Base-by-base conservation (phyloP, 495 filamentous ascomycete species). In the Collariella sp. region DNA sequence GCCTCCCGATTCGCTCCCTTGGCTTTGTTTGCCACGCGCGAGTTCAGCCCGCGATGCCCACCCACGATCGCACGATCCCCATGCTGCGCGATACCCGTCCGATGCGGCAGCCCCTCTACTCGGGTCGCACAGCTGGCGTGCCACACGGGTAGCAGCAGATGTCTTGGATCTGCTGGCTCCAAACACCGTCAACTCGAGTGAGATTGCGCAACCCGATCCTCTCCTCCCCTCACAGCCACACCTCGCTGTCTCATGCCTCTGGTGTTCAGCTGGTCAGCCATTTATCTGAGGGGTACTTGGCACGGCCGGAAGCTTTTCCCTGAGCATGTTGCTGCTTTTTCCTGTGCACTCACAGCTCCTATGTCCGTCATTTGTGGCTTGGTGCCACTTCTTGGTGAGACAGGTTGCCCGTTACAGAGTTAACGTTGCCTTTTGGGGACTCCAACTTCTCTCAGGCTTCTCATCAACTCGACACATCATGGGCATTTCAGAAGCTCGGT, bases 321-420 rank as follows among this genome's bases (percentile, higher is more conserved):
- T 31, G 47, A n/a, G 22, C 35, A 29, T 15, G 1, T 31, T 15
- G 36, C 0, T 36, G 1, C 7, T 41, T 29, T 34, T 16, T 23
- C 15, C 18, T 20, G 38, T 52, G 26, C 12, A 3, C 18, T 31
- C 38, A 29, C 18, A 13, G 50, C 20, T 16, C 5, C 0, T 24
- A 0, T 34, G 2, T 35, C 26, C 29, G 24, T 23, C 39, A 42
- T 43, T 16, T 42, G 49, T 43, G 38, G 49, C 49, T 52, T 52
- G 49, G 47, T 52, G 24, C 5, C 26, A 31, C 26, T 31, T 31
- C 49, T 51, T 52, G 49, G 47, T 52, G 24, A 26, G 40, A 44
- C 50, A 35, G 15, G 31, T 10, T 11, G 15, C 1, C 31, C 18
- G 34, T 43, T 22, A n/a, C 40, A 24, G 29, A 52, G 29, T 52